Conservation (phyloP, 768 basidiomycete genomes). For the Panellus pusillus region DNA sequence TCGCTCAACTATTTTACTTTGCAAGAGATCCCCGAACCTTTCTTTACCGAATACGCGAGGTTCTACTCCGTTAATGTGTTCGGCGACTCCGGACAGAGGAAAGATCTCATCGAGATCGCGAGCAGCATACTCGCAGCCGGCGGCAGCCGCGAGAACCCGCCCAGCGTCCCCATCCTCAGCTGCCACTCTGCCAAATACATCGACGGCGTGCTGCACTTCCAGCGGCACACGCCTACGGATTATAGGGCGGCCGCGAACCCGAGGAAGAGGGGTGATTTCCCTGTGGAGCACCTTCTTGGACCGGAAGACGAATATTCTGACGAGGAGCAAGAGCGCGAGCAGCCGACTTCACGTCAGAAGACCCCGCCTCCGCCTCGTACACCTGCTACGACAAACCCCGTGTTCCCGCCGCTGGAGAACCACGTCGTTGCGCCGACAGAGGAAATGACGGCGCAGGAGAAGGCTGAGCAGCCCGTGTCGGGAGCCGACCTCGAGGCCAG, state of each 20-base stretch:
- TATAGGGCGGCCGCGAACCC: background rate
- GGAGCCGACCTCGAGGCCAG: conserved; percentile 8
- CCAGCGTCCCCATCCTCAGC: background rate
- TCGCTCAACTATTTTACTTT: background rate
- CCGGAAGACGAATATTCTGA: conserved; percentile 10
- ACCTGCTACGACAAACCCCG: background rate
- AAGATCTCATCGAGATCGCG: background rate
- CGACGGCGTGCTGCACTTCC: conserved; percentile 3
- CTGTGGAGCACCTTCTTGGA: background rate
- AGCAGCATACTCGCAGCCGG: background rate
- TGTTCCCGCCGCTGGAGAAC: background rate
- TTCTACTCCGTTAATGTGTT: background rate
- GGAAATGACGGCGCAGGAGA: background rate
- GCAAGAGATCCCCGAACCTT: conserved; percentile 11
- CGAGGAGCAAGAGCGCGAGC: background rate
- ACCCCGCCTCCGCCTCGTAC: too few species aligned
- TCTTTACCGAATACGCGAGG: conserved; percentile 9
- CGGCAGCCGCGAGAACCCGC: background rate
- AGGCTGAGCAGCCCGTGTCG: background rate
- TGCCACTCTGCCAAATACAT: background rate
- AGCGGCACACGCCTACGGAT: background rate
- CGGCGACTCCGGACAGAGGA: background rate
- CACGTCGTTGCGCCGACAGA: background rate
- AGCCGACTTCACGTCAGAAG: too few species aligned
- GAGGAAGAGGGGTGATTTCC: background rate